These are phyloP conservation scores for Atalantia buxifolia DNA, from an alignment of 345 rosid species.

Conservation along the genomic window DNA sequence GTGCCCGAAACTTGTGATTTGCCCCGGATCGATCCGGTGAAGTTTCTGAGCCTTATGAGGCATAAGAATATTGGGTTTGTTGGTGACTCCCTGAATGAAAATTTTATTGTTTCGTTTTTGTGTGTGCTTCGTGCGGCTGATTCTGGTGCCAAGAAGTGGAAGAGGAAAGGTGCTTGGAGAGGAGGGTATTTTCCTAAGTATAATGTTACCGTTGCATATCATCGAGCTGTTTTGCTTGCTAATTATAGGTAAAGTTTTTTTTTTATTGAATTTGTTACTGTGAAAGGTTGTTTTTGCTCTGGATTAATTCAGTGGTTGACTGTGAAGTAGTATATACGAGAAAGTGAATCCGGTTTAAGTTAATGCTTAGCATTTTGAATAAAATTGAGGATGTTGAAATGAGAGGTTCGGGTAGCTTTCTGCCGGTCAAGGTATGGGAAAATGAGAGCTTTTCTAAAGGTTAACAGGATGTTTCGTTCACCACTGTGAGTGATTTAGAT, in stretches of 20 bases:
- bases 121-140: conserved; percentile 81
- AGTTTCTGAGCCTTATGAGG: conserved; percentile 64
- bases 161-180: conserved; percentile 93
- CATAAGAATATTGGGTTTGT: conserved; percentile 75
- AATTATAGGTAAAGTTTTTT: conserved; percentile 51
- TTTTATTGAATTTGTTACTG: not conserved
- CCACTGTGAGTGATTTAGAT: not conserved
- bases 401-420: not conserved
- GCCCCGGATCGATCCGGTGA: conserved; percentile 51
- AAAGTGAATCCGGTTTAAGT: not conserved
- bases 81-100: conserved; percentile 93
- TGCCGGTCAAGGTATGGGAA: not conserved
- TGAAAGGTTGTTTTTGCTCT: not conserved
- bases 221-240: conserved; percentile 85
- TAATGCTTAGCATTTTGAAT: not conserved
- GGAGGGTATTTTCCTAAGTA: conserved; percentile 85
- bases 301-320: not conserved
- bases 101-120: conserved; percentile 71
- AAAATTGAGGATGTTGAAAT: not conserved
- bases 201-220: conserved; percentile 89
- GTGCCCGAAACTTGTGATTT: conserved; percentile 59
- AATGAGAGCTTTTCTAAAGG: not conserved
- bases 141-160: conserved; percentile 71
- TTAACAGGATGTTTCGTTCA: not conserved
- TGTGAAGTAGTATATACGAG: not conserved